Percentiles rank a stretch among this genome's conserved stretches.
phyloP scores from a whole-genome alignment of 2,329 filamentous ascomycete genomes.

The Didymellaceae sp. region DNA sequence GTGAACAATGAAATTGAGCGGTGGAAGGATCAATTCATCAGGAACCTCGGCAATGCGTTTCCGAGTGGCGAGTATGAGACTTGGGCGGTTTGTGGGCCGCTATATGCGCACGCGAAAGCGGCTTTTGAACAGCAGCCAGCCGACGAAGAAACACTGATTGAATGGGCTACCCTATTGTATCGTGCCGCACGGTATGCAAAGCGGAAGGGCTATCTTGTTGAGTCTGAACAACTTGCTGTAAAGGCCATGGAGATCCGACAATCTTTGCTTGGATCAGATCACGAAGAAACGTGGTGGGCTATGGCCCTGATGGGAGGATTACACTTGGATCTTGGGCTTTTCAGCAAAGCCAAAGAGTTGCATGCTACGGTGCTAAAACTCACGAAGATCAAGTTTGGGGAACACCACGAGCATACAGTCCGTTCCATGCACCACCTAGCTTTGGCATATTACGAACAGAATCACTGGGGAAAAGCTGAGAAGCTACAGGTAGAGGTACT shows the following conservation, averaged over 20 bases:
- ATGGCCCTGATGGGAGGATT: too few relatives aligned
- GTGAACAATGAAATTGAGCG: slow-evolving; percentile 7
- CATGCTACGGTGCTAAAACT: neutral
- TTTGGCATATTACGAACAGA: too few relatives aligned
- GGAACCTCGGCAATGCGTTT: slow-evolving; percentile 19
- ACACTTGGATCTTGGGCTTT: too few relatives aligned
- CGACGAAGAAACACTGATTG: slow-evolving; percentile 4
- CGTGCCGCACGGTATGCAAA: too few relatives aligned
- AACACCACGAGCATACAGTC: neutral
- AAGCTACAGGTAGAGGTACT: neutral
- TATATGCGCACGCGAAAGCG: slow-evolving; percentile 23
- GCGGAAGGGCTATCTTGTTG: too few relatives aligned
- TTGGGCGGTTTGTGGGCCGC: slow-evolving; percentile 21
- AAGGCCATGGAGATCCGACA: too few relatives aligned
- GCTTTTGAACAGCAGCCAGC: slow-evolving; percentile 12
- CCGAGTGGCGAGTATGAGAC: slow-evolving; percentile 18
- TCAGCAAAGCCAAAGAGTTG: neutral
- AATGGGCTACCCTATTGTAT: slow-evolving; percentile 23
- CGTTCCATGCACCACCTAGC: neutral
- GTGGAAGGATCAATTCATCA: slow-evolving; percentile 19
- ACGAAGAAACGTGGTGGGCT: too few relatives aligned
- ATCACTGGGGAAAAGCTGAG: neutral
- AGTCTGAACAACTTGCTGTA: too few relatives aligned
- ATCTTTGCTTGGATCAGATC: too few relatives aligned
- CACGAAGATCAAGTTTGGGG: neutral